phyloP scores from a whole-genome alignment of 2,329 filamentous ascomycete species.

The Cytospora paraplurivora region DNA sequence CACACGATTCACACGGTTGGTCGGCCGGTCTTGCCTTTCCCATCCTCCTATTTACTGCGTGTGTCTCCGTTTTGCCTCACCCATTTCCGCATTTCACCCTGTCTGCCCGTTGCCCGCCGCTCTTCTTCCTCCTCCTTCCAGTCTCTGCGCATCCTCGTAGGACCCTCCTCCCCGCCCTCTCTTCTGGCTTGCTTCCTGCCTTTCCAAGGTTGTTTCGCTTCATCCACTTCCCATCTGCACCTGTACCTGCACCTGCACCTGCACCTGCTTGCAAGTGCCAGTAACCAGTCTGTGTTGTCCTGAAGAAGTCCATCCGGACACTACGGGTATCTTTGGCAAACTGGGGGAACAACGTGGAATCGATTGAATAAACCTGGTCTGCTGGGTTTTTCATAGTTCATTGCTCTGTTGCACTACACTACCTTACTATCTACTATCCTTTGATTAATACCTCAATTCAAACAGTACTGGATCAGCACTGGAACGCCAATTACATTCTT shows the following conservation, averaged over 20 bases:
- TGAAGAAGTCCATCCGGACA: constrained; percentile 1
- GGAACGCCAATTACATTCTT: neutral
- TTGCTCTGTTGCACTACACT: constrained; percentile 1
- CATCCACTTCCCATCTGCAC: constrained; percentile 14
- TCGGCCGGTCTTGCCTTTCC: constrained; percentile 6
- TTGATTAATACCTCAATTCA: neutral
- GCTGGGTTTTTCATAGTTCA: constrained; percentile 18
- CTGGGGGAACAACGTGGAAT: constrained; percentile 25
- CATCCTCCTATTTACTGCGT: constrained; percentile 27
- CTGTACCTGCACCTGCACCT: constrained; percentile 17
- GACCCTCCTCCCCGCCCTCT: constrained; percentile 11
- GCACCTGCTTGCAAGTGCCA: constrained; percentile 27
- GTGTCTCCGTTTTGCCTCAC: constrained; percentile 25
- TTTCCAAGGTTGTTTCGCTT: neutral
- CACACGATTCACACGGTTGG: constrained; percentile 8
- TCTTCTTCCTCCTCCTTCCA: constrained; percentile 10
- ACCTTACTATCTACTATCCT: neutral
- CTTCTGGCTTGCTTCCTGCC: constrained; percentile 1
- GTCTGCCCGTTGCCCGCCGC: constrained; percentile 8
- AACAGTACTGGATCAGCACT: neutral
- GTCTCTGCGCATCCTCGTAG: neutral
- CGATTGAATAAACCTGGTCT: constrained; percentile 21
- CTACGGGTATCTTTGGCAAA: constrained; percentile 17
- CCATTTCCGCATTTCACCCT: constrained; percentile 2
- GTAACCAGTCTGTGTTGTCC: constrained; percentile 7